These are phyloP conservation scores for Hamiltosporidium tvaerminnensis DNA, from an alignment of 371 early-diverging fungal species.

Conservation along the genomic window DNA sequence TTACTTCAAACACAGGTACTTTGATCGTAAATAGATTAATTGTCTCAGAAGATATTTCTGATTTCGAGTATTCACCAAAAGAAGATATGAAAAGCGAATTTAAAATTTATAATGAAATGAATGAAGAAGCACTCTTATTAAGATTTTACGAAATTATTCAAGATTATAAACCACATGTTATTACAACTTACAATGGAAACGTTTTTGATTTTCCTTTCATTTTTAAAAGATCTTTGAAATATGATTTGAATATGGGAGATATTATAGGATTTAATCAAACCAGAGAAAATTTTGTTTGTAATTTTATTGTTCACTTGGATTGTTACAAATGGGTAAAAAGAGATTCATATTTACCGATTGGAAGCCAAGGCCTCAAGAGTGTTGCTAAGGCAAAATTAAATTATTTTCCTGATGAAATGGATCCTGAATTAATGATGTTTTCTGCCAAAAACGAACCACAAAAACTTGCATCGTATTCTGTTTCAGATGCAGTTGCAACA, in stretches of 20 bases:
- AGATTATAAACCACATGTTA: constrained; percentile 67
- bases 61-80: constrained; percentile 91
- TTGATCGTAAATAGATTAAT: constrained; percentile 88
- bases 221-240: constrained; percentile 57
- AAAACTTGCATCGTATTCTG: constrained; percentile 87
- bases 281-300: constrained; percentile 18
- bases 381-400: constrained; percentile 87
- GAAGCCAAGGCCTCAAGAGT: constrained; percentile 81
- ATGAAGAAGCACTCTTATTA: constrained; percentile 64
- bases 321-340: constrained; percentile 95
- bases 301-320: constrained; percentile 80
- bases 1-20: constrained; percentile 59
- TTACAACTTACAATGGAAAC: constrained; percentile 96
- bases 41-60: constrained; percentile 80
- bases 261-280: background rate
- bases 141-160: constrained; percentile 81
- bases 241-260: background rate
- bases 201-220: constrained; percentile 98
- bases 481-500: constrained; percentile 97
- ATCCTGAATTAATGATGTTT: constrained; percentile 88
- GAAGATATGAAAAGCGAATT: constrained; percentile 78
- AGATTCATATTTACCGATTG: constrained; percentile 89
- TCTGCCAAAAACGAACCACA: constrained; percentile 82
- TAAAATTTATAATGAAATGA: constrained; percentile 75
- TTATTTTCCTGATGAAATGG: constrained; percentile 90